A percentile compares a stretch with the other conserved stretches of the same genome.
These are phyloP conservation scores for Clarireedia monteithiana DNA, from an alignment of 2,329 filamentous ascomycete species.

Conservation along the genomic window DNA sequence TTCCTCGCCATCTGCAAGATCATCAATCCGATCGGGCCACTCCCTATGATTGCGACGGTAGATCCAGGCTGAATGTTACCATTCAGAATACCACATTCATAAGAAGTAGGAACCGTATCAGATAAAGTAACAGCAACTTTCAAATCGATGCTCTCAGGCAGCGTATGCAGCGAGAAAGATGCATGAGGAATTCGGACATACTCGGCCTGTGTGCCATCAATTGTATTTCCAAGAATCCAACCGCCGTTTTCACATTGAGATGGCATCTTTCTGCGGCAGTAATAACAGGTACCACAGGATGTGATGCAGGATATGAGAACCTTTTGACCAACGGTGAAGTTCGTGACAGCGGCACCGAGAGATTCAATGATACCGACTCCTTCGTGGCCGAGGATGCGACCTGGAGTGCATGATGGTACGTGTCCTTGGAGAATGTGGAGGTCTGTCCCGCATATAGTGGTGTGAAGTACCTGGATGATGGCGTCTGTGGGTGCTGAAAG, in stretches of 20 bases:
- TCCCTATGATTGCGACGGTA: constrained; percentile 46
- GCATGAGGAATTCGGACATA: constrained; percentile 75
- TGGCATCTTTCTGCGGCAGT: constrained; percentile 43
- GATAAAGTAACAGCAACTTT: constrained; percentile 58
- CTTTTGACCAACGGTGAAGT: constrained; percentile 40
- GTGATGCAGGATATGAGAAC: constrained; percentile 46
- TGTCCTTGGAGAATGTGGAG: constrained; percentile 48
- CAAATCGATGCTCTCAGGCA: constrained; percentile 73
- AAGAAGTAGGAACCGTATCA: constrained; percentile 49
- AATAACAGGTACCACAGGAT: constrained; percentile 42
- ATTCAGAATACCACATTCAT: constrained; percentile 46
- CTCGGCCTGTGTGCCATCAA: constrained; percentile 80
- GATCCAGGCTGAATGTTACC: constrained; percentile 43
- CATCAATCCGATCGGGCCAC: constrained; percentile 37
- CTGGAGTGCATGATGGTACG: constrained; percentile 39
- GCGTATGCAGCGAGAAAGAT: constrained; percentile 72
- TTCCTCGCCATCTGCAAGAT: constrained; percentile 33
- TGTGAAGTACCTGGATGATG: constrained; percentile 39
- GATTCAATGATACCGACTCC: constrained; percentile 42
- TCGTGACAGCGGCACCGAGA: constrained; percentile 37
- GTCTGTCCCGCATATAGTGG: constrained; percentile 47
- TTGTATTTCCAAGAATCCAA: constrained; percentile 46
- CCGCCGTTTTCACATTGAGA: constrained; percentile 45
- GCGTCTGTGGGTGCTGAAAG: constrained; percentile 39
- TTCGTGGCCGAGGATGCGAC: constrained; percentile 45